A percentile compares a stretch with the other conserved stretches of the same genome.
Evolutionary conservation across 345 rosid genomes (phyloP).

Genomic region (Viola odorata): DNA sequence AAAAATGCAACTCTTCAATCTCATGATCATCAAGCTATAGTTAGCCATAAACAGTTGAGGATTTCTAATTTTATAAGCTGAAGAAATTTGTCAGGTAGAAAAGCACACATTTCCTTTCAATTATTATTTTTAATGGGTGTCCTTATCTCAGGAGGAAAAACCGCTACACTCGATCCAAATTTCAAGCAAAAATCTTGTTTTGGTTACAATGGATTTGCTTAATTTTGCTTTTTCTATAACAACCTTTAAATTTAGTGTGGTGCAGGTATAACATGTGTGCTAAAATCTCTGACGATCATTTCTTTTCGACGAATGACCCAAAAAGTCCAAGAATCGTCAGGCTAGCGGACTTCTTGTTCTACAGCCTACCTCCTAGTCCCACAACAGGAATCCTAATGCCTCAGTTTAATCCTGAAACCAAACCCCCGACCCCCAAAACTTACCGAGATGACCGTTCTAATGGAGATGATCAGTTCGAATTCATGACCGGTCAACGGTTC

Average conservation of each 20-base stretch:
- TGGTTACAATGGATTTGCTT: background rate
- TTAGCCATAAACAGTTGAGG: conserved; percentile 5
- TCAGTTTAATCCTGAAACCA: background rate
- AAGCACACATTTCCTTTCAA: too few relatives aligned
- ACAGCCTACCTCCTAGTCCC: conserved; percentile 28
- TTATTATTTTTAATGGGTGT: background rate
- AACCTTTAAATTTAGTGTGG: background rate
- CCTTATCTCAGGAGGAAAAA: conserved; percentile 10
- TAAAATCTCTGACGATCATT: conserved; percentile 3
- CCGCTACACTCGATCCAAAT: conserved; percentile 1
- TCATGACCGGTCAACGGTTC: conserved; percentile 27
- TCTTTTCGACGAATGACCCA: conserved; percentile 21
- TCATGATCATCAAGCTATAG: background rate
- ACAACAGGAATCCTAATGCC: background rate
- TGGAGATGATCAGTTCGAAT: conserved; percentile 19
- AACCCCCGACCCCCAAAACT: conserved; percentile 12
- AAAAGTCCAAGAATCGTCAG: conserved; percentile 22
- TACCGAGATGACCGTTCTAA: conserved; percentile 8
- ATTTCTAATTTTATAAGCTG: background rate
- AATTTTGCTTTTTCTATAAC: background rate
- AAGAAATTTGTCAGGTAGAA: conserved; percentile 13
- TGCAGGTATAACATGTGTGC: background rate
- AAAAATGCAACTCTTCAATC: too few relatives aligned
- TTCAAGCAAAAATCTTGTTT: background rate
- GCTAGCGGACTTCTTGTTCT: conserved; percentile 16